These are phyloP conservation scores for Dactylonectria macrodidyma DNA, from an alignment of 2,329 filamentous ascomycete genomes.

Conservation along the genomic window DNA sequence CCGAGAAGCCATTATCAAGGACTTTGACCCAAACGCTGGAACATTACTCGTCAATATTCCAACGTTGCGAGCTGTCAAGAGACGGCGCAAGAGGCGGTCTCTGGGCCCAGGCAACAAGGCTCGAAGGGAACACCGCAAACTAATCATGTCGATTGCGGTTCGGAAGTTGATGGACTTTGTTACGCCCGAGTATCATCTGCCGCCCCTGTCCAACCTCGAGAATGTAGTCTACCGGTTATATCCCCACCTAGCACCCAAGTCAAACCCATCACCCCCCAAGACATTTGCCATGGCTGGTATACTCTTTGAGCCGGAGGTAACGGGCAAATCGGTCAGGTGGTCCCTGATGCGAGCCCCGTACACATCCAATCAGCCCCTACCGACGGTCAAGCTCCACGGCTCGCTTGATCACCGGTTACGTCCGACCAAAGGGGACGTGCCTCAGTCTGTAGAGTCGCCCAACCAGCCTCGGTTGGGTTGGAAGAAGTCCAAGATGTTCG, in stretches of 20 bases:
- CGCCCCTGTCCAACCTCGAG: constrained; percentile 61
- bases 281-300: constrained; percentile 59
- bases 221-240: constrained; percentile 64
- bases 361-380: constrained; percentile 54
- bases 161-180: constrained; percentile 66
- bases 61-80: constrained; percentile 13
- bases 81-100: constrained; percentile 43
- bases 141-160: constrained; percentile 62
- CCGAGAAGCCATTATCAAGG: constrained; percentile 60
- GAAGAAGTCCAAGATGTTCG: constrained; percentile 62
- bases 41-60: constrained; percentile 65
- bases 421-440: constrained; percentile 21
- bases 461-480: constrained; percentile 44
- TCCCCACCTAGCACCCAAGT: constrained; percentile 56
- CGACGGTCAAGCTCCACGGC: constrained; percentile 44
- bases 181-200: constrained; percentile 62
- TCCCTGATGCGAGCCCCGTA: constrained; percentile 64
- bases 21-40: constrained; percentile 64
- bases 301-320: constrained; percentile 53
- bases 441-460: constrained; percentile 21
- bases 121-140: constrained; percentile 55
- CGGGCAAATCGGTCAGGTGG: constrained; percentile 53
- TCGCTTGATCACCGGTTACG: constrained; percentile 38
- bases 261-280: constrained; percentile 47
- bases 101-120: constrained; percentile 42